phyloP scores from a whole-genome alignment of 2,329 filamentous ascomycete genomes.

The Cladophialophora carrionii region DNA sequence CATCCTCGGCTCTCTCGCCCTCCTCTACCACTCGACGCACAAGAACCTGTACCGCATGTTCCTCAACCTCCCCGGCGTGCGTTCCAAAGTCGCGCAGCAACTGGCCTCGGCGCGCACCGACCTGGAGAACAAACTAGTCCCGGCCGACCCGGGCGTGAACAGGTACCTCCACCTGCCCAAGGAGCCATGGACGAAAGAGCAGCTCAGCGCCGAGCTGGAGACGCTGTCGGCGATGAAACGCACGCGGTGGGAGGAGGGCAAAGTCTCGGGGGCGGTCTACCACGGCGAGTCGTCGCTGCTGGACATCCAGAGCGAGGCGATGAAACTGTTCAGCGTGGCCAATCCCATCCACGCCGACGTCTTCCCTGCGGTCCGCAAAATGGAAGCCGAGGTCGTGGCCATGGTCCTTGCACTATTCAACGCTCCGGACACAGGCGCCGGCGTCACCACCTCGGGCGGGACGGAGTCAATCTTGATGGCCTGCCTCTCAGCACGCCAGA shows the following conservation, averaged over 20 bases:
- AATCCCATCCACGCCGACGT: conserved; percentile 98
- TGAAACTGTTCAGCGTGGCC: conserved; percentile 88
- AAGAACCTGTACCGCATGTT: conserved; percentile 82
- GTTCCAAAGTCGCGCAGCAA: conserved; percentile 81
- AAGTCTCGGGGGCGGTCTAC: conserved; percentile 92
- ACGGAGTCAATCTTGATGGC: conserved; percentile 98
- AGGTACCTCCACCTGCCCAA: conserved; percentile 77
- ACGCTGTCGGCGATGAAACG: conserved; percentile 84
- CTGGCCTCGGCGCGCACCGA: conserved; percentile 78
- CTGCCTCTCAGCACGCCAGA: conserved; percentile 85
- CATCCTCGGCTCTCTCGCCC: conserved; percentile 73
- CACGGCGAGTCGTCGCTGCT: conserved; percentile 84
- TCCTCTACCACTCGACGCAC: conserved; percentile 72
- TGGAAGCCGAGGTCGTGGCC: conserved; percentile 96
- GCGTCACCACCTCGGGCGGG: conserved; percentile 87
- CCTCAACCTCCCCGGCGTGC: conserved; percentile 82
- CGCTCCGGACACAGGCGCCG: conserved; percentile 79
- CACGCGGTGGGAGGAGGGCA: conserved; percentile 94
- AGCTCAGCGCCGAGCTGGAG: conserved; percentile 76
- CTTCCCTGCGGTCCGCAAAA: conserved; percentile 96
- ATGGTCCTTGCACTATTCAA: conserved; percentile 92
- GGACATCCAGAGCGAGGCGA: conserved; percentile 86
- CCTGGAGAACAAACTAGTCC: conserved; percentile 80
- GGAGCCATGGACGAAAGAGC: conserved; percentile 79
- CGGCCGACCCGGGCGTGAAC: conserved; percentile 69